Base-by-base conservation (phyloP, 1,284 basidiomycete species). In the Tilletia indica region DNA sequence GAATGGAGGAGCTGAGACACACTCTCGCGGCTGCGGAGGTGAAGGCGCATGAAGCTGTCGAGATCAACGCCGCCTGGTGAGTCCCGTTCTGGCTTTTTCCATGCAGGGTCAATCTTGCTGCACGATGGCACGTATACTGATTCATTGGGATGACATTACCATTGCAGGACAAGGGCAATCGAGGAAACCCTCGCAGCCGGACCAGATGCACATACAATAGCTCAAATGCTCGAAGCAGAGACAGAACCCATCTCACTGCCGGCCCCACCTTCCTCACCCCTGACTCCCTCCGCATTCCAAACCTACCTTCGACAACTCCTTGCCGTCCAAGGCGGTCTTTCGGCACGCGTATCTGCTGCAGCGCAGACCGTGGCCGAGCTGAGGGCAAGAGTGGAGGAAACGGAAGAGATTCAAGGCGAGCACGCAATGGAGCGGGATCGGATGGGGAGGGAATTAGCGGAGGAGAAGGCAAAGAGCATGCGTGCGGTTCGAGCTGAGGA, bases 21-120 rank as follows among this genome's bases (percentile, higher is more conserved):
- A 58, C 74, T 31, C 70, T 79, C 19, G 38, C 36, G 8, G 34
- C 16, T 4, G 71, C 76, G 9, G 61, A 69, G 8, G 68, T 73
- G 2, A 84, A 85, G 45, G 71, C 76, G 14, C 68, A 76, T 16
- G 74, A 84, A 4, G 69, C 70, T 1, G 76, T 80, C 31, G 75
- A 73, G 9, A 73, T 76, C 8, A 71, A 79, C 0, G 45, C 11
- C 8, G 64, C 69, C 2, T 82, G 80, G 80, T 67, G 74, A 34
- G 36, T 54, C 12, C n/a, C 12, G 2, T 31, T 31, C 1, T 45
- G 6, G 42, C 14, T 45, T 1, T 45, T 45, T 8, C 14, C 42
- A 8, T 45, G 3, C 6, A 45, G 16, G 16, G 42, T 36, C 42
- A 45, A 1, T 16, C 66, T 19, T 12, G 25, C 5, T 19, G 38